Conservation (phyloP, 2,329 filamentous ascomycete genomes). For the Xylariaceae sp. region DNA sequence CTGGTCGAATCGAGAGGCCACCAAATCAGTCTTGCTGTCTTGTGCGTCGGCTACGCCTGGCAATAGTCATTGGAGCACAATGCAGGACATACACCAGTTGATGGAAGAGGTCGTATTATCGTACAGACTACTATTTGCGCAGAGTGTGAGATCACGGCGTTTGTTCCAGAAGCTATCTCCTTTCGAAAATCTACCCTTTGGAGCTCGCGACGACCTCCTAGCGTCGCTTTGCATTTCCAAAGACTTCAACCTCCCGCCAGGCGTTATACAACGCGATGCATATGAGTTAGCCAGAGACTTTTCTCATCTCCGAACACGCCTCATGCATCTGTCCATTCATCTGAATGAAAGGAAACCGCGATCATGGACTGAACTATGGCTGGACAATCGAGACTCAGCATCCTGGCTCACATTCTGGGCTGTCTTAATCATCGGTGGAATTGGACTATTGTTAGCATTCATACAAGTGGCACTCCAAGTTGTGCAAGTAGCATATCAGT, state of each 20-base stretch:
- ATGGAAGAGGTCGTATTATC: constrained; percentile 22
- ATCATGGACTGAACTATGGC: constrained; percentile 17
- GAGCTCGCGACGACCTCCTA: constrained; percentile 9
- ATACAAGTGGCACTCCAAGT: constrained; percentile 24
- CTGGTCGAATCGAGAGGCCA: constrained; percentile 9
- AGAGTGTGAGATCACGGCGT: constrained; percentile 12
- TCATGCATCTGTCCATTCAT: constrained; percentile 11
- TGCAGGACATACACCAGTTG: constrained; percentile 18
- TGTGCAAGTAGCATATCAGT: constrained; percentile 13
- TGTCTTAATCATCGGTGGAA: constrained; percentile 18
- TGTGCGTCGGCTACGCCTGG: not conserved
- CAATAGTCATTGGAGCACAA: constrained; percentile 10
- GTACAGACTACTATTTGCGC: constrained; percentile 25
- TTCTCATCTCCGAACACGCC: constrained; percentile 13
- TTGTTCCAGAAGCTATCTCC: constrained; percentile 18
- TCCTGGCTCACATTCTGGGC: constrained; percentile 25
- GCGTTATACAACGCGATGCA: constrained; percentile 9
- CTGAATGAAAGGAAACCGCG: constrained; percentile 12
- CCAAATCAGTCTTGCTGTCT: not conserved
- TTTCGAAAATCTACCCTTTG: constrained; percentile 7
- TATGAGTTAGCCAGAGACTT: constrained; percentile 20
- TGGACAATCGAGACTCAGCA: constrained; percentile 24
- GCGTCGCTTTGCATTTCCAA: constrained; percentile 9
- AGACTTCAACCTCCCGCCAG: not conserved
- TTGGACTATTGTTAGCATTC: constrained; percentile 16